These are phyloP conservation scores for Fagus crenata DNA, from an alignment of 306 rosid species.

Conservation along the genomic window DNA sequence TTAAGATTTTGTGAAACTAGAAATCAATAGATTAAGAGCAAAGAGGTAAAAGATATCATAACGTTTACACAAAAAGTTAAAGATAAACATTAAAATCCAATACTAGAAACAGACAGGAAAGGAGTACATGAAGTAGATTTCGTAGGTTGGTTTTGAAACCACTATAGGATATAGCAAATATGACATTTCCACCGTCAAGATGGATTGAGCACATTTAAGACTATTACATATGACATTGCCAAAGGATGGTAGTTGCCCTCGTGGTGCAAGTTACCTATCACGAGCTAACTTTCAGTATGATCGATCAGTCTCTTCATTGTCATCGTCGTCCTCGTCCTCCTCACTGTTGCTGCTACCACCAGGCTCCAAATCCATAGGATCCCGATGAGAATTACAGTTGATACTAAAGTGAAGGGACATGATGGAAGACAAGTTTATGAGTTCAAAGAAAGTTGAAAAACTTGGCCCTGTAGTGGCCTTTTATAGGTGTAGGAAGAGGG, in stretches of 20 bases:
- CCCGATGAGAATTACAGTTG: not conserved
- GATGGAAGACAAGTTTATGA: not conserved
- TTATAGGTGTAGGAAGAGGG: conserved; percentile 27
- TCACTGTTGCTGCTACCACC: not conserved
- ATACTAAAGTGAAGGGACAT: not conserved
- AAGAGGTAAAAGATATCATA: no score
- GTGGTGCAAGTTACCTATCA: not conserved
- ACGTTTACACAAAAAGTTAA: no score
- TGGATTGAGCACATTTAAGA: not conserved
- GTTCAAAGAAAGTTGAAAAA: conserved; percentile 3
- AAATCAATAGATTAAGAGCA: no score
- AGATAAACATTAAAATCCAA: no score
- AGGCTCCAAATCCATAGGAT: not conserved
- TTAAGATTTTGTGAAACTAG: no score
- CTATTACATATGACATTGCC: conserved; percentile 4
- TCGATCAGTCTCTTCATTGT: not conserved
- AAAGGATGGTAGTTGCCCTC: conserved; percentile 16
- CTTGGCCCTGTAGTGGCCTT: conserved; percentile 13
- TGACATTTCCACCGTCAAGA: no score
- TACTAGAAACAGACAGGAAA: no score
- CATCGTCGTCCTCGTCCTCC: not conserved
- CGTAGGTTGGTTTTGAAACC: no score
- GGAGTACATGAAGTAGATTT: no score
- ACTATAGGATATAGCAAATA: no score
- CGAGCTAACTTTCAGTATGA: not conserved